Conservation (phyloP, 148 eudicot species). For the Rhododendron henanense region DNA sequence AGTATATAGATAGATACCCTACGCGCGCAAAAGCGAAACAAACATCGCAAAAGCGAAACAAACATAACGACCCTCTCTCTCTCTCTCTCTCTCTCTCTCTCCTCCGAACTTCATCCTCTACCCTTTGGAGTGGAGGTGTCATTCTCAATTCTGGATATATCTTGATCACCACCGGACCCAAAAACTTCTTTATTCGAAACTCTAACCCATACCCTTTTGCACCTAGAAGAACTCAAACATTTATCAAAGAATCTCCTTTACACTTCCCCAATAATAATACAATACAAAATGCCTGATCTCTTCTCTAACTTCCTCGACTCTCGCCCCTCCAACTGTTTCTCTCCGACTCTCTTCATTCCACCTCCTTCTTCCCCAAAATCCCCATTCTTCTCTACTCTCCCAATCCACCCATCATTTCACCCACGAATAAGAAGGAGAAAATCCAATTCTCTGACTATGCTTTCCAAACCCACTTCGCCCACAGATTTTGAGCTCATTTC, state of each 20-base stretch:
- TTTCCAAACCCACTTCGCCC: conserved; percentile 7
- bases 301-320: conserved; percentile 14
- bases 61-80: not conserved
- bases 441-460: not conserved
- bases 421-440: conserved; percentile 14
- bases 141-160: too few relatives aligned
- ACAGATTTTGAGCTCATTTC: conserved; percentile 25
- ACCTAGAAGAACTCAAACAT: not conserved
- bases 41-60: too few relatives aligned
- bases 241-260: conserved; percentile 9
- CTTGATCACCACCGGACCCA: not conserved
- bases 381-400: conserved; percentile 1
- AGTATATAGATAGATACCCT: too few relatives aligned
- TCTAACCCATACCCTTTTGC: not conserved
- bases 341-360: conserved; percentile 13
- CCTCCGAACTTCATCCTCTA: too few relatives aligned
- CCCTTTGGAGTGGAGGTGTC: too few relatives aligned
- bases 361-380: conserved; percentile 4
- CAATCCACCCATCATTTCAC: not conserved
- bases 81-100: not conserved
- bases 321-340: conserved; percentile 16
- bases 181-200: conserved; percentile 7
- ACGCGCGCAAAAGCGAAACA: too few relatives aligned
- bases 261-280: not conserved
- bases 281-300: conserved; percentile 19